Evolutionary conservation across 495 filamentous ascomycete species (phyloP), one percentile per base, ranked within the genome.

Genomic region (Penicillium flavigenum): DNA sequence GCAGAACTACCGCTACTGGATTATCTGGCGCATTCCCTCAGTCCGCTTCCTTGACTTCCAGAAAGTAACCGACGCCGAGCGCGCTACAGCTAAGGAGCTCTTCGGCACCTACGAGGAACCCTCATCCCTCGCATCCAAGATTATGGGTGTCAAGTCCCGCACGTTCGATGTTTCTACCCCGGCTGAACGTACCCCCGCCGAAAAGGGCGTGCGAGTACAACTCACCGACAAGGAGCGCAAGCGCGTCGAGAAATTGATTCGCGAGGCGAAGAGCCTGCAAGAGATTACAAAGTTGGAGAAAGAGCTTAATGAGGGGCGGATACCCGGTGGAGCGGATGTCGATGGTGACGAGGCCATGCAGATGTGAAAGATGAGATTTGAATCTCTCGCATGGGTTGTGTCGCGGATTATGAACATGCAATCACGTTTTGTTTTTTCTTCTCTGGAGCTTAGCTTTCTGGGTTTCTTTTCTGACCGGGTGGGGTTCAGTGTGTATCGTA

Each of bases 41-140:
- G 83, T 99, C 24, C 88, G 92, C 36, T 96, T 96, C 77, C 80
- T 99, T 45, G 95, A 99, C 76, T 97, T 91, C 71, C 82, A 85
- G 52, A 95, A 94, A 74, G 90, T 98, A 31, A 95, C 90, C 68
- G 83, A 92, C 47, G 84, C 77, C 2, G 95, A 99, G 78, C 86
- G 92, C 17, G 69, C 79, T 47, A 79, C 82, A 59, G 91, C 92
- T 0, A 78, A 72, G 36, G 86, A 91, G 68, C 80, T 97, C 2
- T 98, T 98, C 67, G 94, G 94, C 51, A 91, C 86, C 0, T 61
- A 68, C 2, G 80, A 87, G 41, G 83, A 87, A 60, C 94, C 92
- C 3, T 89, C 91, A 0, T 84, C 86, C 14, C 80, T 97, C 19
- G 93, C 92, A 36, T 84, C 84, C 31, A 89, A 92, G 88, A 95